A percentile compares a stretch with the other conserved stretches of the same genome.
These are phyloP conservation scores for Phytophthora kernoviae DNA, from an alignment of 352 stramenopile species.

Conservation along the genomic window DNA sequence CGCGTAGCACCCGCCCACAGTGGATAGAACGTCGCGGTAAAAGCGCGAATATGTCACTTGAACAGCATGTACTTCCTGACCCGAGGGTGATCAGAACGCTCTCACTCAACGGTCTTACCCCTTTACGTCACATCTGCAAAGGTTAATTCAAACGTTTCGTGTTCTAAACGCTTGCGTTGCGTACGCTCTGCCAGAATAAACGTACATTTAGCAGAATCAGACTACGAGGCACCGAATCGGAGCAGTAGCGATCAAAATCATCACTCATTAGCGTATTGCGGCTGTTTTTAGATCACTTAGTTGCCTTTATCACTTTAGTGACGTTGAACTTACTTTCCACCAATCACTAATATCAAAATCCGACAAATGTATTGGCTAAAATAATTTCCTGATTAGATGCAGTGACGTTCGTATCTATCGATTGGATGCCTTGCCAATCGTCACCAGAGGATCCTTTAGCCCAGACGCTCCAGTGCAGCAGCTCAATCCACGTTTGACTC, in stretches of 20 bases:
- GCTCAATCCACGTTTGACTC: constrained; percentile 22
- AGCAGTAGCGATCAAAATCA: background rate
- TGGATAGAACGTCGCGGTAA: constrained; percentile 8
- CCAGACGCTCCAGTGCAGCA: constrained; percentile 3
- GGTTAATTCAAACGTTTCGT: background rate
- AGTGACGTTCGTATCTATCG: background rate
- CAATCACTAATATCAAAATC: background rate
- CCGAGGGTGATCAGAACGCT: constrained; percentile 1
- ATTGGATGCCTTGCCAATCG: constrained; percentile 27
- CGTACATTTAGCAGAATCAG: too few relatives aligned
- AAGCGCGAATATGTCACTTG: constrained; percentile 24
- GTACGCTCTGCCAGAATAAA: too few relatives aligned
- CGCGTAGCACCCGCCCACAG: background rate
- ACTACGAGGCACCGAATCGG: too few relatives aligned
- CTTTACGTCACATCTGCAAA: background rate
- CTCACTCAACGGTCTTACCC: constrained; percentile 1
- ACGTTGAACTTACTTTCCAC: background rate
- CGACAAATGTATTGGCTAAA: constrained; percentile 1
- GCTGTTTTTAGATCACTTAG: too few relatives aligned
- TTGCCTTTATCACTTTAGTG: too few relatives aligned
- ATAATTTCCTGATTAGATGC: constrained; percentile 11
- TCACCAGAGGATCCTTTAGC: background rate
- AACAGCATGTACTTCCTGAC: constrained; percentile 1
- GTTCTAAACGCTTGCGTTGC: background rate
- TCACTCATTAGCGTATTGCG: too few relatives aligned